phyloP scores from a whole-genome alignment of 768 basidiomycete genomes.

The Russula ochroleuca region DNA sequence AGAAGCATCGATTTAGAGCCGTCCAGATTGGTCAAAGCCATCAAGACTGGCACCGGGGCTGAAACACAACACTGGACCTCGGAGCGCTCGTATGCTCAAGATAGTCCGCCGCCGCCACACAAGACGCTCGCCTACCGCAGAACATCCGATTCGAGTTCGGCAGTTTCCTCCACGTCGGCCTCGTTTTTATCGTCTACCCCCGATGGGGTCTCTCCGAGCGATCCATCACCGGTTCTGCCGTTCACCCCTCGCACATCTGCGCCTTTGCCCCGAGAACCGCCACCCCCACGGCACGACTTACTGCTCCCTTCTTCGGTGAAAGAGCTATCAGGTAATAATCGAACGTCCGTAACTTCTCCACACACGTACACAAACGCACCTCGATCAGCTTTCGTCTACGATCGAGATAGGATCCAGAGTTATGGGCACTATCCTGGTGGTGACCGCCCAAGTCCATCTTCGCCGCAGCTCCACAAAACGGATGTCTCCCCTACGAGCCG shows the following conservation, averaged over 20 bases:
- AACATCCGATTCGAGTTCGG: conserved; percentile 21
- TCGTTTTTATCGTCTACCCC: conserved; percentile 25
- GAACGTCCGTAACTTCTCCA: conserved; percentile 2
- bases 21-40: background rate
- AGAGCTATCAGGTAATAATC: conserved; percentile 10
- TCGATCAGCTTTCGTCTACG: conserved; percentile 8
- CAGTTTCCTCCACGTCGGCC: conserved; percentile 24
- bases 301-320: conserved; percentile 2
- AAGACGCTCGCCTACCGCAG: conserved; percentile 15
- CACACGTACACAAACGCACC: conserved; percentile 13
- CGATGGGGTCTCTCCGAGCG: conserved; percentile 25
- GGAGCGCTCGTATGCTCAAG: conserved; percentile 20
- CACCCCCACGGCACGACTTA: background rate
- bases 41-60: background rate
- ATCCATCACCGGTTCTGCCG: conserved; percentile 26
- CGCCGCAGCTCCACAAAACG: background rate
- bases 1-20: conserved; percentile 7
- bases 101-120: conserved; percentile 10
- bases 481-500: conserved; percentile 6
- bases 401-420: conserved; percentile 9
- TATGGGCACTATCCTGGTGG: conserved; percentile 6
- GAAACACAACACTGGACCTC: conserved; percentile 19
- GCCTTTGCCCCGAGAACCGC: conserved; percentile 14
- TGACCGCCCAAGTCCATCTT: background rate
- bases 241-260: conserved; percentile 17